Percentiles rank a stretch among this genome's conserved stretches.
phyloP scores from a whole-genome alignment of 345 rosid species.

The Geranium rotundifolium region DNA sequence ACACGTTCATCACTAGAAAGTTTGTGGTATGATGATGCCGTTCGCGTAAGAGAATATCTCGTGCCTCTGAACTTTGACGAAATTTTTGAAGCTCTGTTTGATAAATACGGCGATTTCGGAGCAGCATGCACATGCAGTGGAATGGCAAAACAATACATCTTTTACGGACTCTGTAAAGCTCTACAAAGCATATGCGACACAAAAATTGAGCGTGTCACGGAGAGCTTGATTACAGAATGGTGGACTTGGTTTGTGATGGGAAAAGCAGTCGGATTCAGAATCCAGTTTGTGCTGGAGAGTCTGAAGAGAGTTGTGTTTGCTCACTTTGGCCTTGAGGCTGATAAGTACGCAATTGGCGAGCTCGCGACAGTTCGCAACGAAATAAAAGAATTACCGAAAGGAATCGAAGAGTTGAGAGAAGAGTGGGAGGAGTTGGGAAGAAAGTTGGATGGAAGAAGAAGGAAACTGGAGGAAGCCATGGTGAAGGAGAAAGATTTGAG shows the following conservation, averaged over 20 bases:
- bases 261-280: not conserved
- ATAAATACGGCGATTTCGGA: not conserved
- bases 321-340: not conserved
- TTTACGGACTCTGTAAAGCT: not conserved
- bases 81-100: not conserved
- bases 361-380: not conserved
- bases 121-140: not conserved
- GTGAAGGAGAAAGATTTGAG: not conserved
- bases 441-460: not conserved
- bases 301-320: not conserved
- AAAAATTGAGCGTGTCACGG: not conserved
- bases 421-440: not conserved
- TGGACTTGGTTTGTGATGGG: not conserved
- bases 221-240: not conserved
- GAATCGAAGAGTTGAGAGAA: no score
- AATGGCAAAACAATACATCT: not conserved
- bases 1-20: not conserved
- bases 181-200: not conserved
- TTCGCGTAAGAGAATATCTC: not conserved
- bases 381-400: not conserved
- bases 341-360: not conserved
- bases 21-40: not conserved
- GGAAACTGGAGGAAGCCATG: not conserved
- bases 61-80: not conserved
- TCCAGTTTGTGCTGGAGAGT: not conserved